Evolutionary conservation across 1,284 basidiomycete genomes (phyloP).

Genomic region (Leccinum insolens): DNA sequence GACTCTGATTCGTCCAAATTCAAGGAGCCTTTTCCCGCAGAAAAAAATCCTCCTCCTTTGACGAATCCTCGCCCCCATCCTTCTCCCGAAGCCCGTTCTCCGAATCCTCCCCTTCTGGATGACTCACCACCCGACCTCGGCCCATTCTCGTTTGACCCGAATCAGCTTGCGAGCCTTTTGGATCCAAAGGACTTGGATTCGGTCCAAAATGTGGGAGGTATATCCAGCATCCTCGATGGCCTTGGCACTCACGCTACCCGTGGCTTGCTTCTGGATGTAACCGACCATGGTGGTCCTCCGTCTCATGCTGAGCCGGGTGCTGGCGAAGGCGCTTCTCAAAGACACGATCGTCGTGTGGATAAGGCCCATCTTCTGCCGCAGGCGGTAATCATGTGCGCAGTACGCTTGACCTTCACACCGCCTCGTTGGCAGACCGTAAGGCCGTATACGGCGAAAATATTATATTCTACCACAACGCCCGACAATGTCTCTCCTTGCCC

Average conservation of each 20-base stretch:
- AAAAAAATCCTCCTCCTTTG: constrained; percentile 2
- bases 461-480: constrained; percentile 37
- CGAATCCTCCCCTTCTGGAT: constrained; percentile 43
- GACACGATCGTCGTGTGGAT: constrained; percentile 39
- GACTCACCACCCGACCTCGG: constrained; percentile 69
- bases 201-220: constrained; percentile 65
- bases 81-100: constrained; percentile 2
- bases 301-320: constrained; percentile 35
- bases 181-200: constrained; percentile 83
- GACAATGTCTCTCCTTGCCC: too few relatives aligned
- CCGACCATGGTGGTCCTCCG: constrained; percentile 2
- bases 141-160: constrained; percentile 76
- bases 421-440: constrained; percentile 65
- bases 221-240: constrained; percentile 65
- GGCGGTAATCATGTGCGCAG: constrained; percentile 32
- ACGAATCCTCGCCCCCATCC: constrained; percentile 1
- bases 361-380: constrained; percentile 29
- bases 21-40: constrained; percentile 8
- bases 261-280: constrained; percentile 45
- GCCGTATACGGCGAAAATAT: constrained; percentile 83
- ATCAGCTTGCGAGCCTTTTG: constrained; percentile 81
- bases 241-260: constrained; percentile 71
- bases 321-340: constrained; percentile 40
- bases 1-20: constrained; percentile 32
- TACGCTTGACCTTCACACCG: constrained; percentile 43